A percentile compares a stretch with the other conserved stretches of the same genome.
Conservation (phyloP, 2,329 filamentous ascomycete genomes). For the Alternaria burnsii region DNA sequence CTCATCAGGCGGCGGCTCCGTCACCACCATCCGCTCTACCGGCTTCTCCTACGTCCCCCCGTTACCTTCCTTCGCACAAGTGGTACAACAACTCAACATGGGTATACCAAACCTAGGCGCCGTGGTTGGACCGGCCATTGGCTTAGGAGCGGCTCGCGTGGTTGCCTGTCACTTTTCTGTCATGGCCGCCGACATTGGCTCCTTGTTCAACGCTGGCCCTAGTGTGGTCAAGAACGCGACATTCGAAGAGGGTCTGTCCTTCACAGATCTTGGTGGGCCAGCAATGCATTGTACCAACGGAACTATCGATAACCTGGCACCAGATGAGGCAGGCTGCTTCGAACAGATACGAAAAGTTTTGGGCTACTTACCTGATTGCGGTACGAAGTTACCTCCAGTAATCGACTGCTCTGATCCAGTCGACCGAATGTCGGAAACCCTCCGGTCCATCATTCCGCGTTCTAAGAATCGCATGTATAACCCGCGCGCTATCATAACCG, state of each 20-base stretch:
- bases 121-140: constrained; percentile 70
- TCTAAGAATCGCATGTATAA: constrained; percentile 68
- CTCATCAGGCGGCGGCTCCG: constrained; percentile 68
- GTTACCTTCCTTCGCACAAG: constrained; percentile 61
- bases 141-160: constrained; percentile 68
- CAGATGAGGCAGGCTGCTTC: constrained; percentile 68
- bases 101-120: constrained; percentile 72
- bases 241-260: constrained; percentile 68
- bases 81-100: constrained; percentile 66
- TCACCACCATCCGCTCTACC: constrained; percentile 64
- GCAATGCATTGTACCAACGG: constrained; percentile 70
- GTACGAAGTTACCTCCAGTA: constrained; percentile 63
- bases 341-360: constrained; percentile 67
- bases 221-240: constrained; percentile 70
- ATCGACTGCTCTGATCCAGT: constrained; percentile 59
- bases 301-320: constrained; percentile 71
- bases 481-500: constrained; percentile 64
- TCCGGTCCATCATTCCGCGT: constrained; percentile 67
- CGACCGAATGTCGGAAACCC: constrained; percentile 57
- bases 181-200: constrained; percentile 70
- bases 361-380: constrained; percentile 66
- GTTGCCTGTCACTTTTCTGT: constrained; percentile 71
- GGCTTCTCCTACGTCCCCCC: constrained; percentile 70
- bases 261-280: constrained; percentile 68
- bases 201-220: constrained; percentile 70